Evolutionary conservation across 306 rosid genomes (phyloP).

Genomic region (Abrus precatorius): DNA sequence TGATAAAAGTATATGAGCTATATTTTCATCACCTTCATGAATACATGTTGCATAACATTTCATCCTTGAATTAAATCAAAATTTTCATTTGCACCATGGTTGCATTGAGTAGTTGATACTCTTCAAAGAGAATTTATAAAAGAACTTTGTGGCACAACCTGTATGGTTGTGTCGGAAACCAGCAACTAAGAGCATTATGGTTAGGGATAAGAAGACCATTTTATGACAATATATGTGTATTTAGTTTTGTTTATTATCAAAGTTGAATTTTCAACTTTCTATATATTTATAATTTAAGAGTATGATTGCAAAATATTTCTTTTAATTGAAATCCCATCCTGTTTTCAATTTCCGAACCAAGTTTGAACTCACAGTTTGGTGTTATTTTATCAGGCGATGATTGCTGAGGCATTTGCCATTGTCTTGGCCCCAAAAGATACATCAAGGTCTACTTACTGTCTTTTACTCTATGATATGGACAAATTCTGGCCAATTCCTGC

Average conservation of each 20-base stretch:
- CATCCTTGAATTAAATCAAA: conserved; percentile 15
- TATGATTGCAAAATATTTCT: not conserved
- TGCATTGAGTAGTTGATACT: conserved; percentile 26
- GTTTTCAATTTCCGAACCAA: conserved; percentile 10
- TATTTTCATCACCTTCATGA: not conserved
- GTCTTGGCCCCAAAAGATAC: conserved; percentile 85
- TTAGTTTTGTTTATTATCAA: not conserved
- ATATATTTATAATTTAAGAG: conserved; percentile 9
- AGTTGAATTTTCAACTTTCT: not conserved
- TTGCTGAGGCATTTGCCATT: conserved; percentile 88
- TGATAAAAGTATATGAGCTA: conserved; percentile 20
- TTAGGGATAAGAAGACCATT: not conserved
- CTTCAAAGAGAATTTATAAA: conserved; percentile 17
- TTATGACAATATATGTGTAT: not conserved
- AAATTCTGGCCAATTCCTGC: conserved; percentile 22
- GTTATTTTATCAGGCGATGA: conserved; percentile 64
- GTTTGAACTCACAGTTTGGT: conserved; percentile 31
- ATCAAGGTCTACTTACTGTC: conserved; percentile 58
- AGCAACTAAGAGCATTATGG: conserved; percentile 4
- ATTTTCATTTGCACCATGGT: conserved; percentile 21
- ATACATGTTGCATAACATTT: conserved; percentile 1
- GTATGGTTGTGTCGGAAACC: conserved; percentile 18
- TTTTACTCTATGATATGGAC: not conserved
- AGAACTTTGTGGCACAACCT: not conserved
- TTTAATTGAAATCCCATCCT: conserved; percentile 1